Conservation (phyloP, 257 asterid genomes). For the Gardenia jasminoides region DNA sequence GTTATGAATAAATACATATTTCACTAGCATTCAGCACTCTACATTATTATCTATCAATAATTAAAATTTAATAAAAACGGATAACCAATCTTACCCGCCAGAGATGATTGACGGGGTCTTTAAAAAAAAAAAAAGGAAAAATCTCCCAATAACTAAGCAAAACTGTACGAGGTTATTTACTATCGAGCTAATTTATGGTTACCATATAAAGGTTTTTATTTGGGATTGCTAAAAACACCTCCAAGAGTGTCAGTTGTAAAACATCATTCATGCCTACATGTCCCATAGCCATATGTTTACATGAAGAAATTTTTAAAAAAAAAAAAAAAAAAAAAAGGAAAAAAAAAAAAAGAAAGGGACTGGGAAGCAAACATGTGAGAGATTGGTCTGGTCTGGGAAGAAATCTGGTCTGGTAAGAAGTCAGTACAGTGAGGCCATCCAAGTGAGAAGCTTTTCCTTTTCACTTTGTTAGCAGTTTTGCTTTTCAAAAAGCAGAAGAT, state of each 20-base stretch:
- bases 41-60: too few species aligned
- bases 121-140: too few species aligned
- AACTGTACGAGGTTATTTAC: too few species aligned
- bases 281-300: neutral
- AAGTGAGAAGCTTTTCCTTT: slow-evolving; percentile 52
- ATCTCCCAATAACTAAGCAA: too few species aligned
- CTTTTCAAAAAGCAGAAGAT: slow-evolving; percentile 65
- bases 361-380: too few species aligned
- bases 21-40: too few species aligned
- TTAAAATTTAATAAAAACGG: too few species aligned
- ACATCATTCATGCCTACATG: neutral
- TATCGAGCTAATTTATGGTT: too few species aligned
- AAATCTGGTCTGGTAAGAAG: slow-evolving; percentile 35
- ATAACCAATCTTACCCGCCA: too few species aligned
- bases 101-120: too few species aligned
- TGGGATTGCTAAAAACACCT: neutral
- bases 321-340: neutral
- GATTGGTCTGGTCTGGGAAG: slow-evolving; percentile 20
- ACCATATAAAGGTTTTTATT: neutral
- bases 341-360: neutral
- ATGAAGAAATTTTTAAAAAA: neutral
- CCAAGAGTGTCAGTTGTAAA: slow-evolving; percentile 2
- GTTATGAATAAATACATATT: too few species aligned
- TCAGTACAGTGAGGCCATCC: slow-evolving; percentile 16
- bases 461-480: slow-evolving; percentile 23